These are phyloP conservation scores for Trametes meyenii DNA, from an alignment of 768 basidiomycete genomes.

Conservation along the genomic window DNA sequence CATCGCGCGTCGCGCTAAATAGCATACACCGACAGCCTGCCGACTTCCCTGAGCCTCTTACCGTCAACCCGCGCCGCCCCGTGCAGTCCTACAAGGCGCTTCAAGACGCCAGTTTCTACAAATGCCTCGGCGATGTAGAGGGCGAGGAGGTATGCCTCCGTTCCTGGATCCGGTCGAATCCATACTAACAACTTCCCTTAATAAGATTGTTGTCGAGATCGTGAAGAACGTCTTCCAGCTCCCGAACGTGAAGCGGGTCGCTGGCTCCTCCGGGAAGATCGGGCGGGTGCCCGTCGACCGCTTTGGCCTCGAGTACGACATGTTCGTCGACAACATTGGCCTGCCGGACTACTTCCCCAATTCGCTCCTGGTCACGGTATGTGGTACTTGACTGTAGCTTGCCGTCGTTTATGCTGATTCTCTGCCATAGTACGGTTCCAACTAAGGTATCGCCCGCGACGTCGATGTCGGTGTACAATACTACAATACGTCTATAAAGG, in stretches of 20 bases:
- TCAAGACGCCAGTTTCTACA: constrained; percentile 43
- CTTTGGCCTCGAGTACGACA: constrained; percentile 34
- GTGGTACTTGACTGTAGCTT: not conserved
- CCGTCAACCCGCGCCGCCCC: constrained; percentile 45
- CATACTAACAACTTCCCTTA: not conserved
- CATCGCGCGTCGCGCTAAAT: not conserved
- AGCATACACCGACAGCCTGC: constrained; percentile 31
- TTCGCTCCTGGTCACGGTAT: constrained; percentile 24
- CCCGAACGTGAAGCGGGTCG: constrained; percentile 49
- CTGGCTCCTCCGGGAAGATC: constrained; percentile 46
- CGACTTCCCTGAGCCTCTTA: constrained; percentile 46
- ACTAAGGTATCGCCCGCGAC: too few species aligned
- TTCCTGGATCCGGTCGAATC: not conserved
- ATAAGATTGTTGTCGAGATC: constrained; percentile 40
- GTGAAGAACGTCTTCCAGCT: constrained; percentile 48
- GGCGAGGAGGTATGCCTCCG: constrained; percentile 34
- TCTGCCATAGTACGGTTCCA: constrained; percentile 2
- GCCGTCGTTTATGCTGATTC: not conserved
- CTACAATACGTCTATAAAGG: too few species aligned
- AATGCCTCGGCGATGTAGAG: constrained; percentile 41
- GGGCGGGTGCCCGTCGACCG: constrained; percentile 38
- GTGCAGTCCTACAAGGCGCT: constrained; percentile 31
- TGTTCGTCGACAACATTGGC: constrained; percentile 32
- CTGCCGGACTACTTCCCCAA: constrained; percentile 25
- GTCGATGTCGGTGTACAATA: too few species aligned